Percentiles rank a stretch among this genome's conserved stretches.
Evolutionary conservation across 257 asterid species (phyloP).

Genomic region (Solanum sitiens): DNA sequence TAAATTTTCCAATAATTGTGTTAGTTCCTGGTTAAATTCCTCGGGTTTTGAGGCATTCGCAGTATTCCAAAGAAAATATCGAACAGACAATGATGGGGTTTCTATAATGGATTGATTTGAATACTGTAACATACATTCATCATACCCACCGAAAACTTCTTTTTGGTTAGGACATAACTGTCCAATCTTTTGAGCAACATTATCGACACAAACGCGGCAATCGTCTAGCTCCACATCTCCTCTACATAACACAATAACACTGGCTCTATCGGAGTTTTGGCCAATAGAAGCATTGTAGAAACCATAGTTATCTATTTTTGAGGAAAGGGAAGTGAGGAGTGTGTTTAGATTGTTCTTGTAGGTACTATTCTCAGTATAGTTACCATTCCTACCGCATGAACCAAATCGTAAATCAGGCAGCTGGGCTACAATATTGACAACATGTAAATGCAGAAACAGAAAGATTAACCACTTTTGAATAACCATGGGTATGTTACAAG

Average conservation of each 20-base stretch:
- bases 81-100: background rate
- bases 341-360: background rate
- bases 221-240: background rate
- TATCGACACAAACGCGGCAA: background rate
- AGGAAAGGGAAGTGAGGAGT: background rate
- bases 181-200: background rate
- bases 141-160: background rate
- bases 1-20: background rate
- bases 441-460: background rate
- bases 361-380: background rate
- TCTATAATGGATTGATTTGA: background rate
- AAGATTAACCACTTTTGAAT: background rate
- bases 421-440: background rate
- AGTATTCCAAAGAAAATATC: background rate
- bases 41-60: background rate
- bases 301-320: background rate
- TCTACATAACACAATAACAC: constrained; percentile 6
- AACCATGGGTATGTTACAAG: background rate
- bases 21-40: background rate
- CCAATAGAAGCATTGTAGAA: background rate
- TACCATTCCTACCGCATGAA: background rate
- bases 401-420: background rate
- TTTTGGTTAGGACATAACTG: background rate
- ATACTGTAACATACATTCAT: background rate
- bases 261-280: background rate